Conservation (phyloP, 495 filamentous ascomycete genomes). For the Daldinia decipiens region DNA sequence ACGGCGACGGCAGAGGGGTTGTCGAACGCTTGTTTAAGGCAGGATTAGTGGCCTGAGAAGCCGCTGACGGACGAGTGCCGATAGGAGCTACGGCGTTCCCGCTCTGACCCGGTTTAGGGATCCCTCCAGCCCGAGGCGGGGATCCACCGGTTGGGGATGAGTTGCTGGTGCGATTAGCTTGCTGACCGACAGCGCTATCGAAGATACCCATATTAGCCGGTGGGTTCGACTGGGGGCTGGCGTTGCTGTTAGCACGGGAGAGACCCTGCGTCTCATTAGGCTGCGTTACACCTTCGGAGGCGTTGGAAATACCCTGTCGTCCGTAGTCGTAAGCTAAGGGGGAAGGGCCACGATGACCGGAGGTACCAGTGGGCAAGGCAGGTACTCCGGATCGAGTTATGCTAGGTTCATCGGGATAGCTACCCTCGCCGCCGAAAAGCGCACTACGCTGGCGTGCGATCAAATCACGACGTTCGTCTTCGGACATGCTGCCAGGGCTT, state of each 20-base stretch:
- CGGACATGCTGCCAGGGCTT: conserved; percentile 88
- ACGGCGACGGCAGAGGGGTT: conserved; percentile 87
- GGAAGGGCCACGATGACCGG: conserved; percentile 65
- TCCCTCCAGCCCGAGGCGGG: conserved; percentile 72
- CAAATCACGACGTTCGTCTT: conserved; percentile 95
- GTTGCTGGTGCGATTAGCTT: conserved; percentile 84
- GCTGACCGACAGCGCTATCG: conserved; percentile 71
- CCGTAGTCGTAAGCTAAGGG: conserved; percentile 62
- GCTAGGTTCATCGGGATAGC: conserved; percentile 70
- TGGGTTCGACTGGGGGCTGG: conserved; percentile 76
- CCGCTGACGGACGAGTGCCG: conserved; percentile 80
- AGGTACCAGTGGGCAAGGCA: conserved; percentile 63
- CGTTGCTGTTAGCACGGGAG: conserved; percentile 87
- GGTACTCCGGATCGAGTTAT: conserved; percentile 61
- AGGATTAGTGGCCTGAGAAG: conserved; percentile 65
- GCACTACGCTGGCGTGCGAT: conserved; percentile 94
- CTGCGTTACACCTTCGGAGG: conserved; percentile 56
- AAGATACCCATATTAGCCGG: conserved; percentile 72
- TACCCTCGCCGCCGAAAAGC: conserved; percentile 84
- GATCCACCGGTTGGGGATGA: conserved; percentile 88
- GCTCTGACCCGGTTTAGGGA: conserved; percentile 58
- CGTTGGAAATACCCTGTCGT: conserved; percentile 53
- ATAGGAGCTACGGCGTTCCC: conserved; percentile 86
- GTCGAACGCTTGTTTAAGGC: conserved; percentile 85
- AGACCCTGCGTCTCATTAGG: conserved; percentile 66